Evolutionary conservation across 257 asterid species (phyloP).

Genomic region (Prunella vulgaris): DNA sequence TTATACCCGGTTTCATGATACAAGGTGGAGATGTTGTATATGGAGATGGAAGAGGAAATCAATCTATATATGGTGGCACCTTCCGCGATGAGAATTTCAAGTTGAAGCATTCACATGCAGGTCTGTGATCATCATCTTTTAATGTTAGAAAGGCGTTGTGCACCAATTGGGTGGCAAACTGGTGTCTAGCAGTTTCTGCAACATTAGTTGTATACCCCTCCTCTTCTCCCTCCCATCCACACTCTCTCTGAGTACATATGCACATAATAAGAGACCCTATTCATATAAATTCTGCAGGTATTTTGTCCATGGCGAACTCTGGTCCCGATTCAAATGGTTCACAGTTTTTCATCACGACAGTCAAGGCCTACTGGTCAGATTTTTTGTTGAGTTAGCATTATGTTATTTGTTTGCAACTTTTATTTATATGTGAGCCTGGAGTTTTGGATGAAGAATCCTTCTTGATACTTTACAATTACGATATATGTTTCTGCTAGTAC

Average conservation of each 20-base stretch:
- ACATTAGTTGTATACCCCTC: background rate
- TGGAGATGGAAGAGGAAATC: constrained; percentile 80
- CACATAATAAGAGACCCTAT: background rate
- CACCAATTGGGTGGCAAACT: background rate
- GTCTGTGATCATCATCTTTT: constrained; percentile 23
- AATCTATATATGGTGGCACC: constrained; percentile 59
- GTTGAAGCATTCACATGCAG: constrained; percentile 80
- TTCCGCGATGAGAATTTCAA: constrained; percentile 85
- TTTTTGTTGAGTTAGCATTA: constrained; percentile 8
- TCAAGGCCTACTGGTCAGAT: constrained; percentile 69
- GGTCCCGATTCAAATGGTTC: constrained; percentile 87
- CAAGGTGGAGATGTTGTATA: constrained; percentile 93
- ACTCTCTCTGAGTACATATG: background rate
- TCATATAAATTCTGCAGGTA: constrained; percentile 45
- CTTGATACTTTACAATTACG: background rate
- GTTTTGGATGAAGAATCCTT: background rate
- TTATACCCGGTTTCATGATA: constrained; percentile 97
- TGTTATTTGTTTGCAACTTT: background rate
- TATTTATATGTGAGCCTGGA: background rate
- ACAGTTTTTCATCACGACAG: constrained; percentile 85
- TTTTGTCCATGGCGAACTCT: constrained; percentile 82
- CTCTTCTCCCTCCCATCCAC: background rate
- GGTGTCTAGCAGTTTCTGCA: background rate
- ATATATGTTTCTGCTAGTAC: background rate
- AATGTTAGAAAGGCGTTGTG: background rate